These are phyloP conservation scores for Phytopythium montanum DNA, from an alignment of 352 stramenopile genomes.

Conservation along the genomic window DNA sequence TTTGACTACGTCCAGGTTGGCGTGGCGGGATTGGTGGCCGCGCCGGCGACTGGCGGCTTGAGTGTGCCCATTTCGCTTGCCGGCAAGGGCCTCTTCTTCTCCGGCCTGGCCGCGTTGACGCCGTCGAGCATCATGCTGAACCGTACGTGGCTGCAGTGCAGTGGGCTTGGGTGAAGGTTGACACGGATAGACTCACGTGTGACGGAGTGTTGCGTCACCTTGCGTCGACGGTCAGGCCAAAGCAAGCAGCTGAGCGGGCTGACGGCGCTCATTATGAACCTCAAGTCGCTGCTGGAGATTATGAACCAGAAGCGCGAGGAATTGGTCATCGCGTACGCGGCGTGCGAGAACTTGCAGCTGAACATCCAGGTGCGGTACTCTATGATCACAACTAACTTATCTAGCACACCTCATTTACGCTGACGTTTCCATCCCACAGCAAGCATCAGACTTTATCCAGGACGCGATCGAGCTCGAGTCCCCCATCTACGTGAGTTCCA, in stretches of 20 bases:
- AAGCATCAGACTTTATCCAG: slow-evolving; percentile 76
- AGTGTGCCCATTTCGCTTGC: slow-evolving; percentile 80
- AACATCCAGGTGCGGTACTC: slow-evolving; percentile 55
- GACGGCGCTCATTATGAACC: slow-evolving; percentile 67
- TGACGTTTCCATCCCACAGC: slow-evolving; percentile 15
- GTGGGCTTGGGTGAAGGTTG: too few relatives aligned
- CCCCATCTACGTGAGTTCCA: slow-evolving; percentile 51
- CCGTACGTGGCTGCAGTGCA: slow-evolving; percentile 42
- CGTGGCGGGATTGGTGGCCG: slow-evolving; percentile 67
- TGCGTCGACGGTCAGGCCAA: slow-evolving; percentile 44
- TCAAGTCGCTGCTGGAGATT: slow-evolving; percentile 83
- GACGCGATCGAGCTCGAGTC: slow-evolving; percentile 78
- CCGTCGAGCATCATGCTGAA: slow-evolving; percentile 85
- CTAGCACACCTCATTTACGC: background rate
- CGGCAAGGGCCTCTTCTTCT: slow-evolving; percentile 83
- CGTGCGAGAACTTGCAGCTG: slow-evolving; percentile 65
- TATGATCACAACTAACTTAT: background rate
- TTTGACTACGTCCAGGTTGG: slow-evolving; percentile 30
- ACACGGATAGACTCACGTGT: background rate
- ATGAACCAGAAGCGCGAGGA: slow-evolving; percentile 83
- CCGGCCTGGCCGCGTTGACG: slow-evolving; percentile 68
- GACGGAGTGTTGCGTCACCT: background rate
- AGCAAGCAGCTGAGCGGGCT: slow-evolving; percentile 77
- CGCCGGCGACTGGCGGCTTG: slow-evolving; percentile 73
- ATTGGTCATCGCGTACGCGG: slow-evolving; percentile 66